Evolutionary conservation across 768 basidiomycete species (phyloP), one percentile per base, ranked within the genome.

Genomic region (Serendipita sp.): DNA sequence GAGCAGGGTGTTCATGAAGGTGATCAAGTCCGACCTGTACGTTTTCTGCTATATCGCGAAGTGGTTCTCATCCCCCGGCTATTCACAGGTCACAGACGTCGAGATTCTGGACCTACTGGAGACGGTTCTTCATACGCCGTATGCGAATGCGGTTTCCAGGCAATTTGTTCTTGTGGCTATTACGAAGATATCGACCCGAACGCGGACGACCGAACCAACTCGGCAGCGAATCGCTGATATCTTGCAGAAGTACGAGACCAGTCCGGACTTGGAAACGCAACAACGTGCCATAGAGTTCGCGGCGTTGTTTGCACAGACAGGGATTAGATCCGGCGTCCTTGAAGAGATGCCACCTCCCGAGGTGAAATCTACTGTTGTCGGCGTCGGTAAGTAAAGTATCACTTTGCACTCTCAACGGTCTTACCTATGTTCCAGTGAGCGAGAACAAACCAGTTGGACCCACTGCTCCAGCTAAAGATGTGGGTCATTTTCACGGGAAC

Each of bases 401-500:
- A 32, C 30, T 56, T 13, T 41, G 37, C 47, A 18, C n/a, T 51
- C 73, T 16, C 68, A 32, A 3, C 11, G 66, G 54, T 64, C 48
- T 7, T 62, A 7, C 13, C 41, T 7, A 41, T 7, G 41, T 41
- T 13, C 41, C 68, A 94, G 92, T 93, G 63, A 94, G 92, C 75
- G 95, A 99, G 75, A 91, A 92, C 71, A 92, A 93, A 71, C 89
- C 91, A 41, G 96, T 99, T 35, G 96, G 95, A 2, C 93, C 93
- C 1, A 90, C 92, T 0, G 79, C 83, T 70, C 80, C 83, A 15
- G 81, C 81, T 37, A 87, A 85, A 74, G 90, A 92, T 66, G 87
- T 86, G 69, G 30, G 80, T 71, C 24, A 46, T 15, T 0, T 7
- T 13, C 13, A 13, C 15, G 16, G 45, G 28, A 45, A 30, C 13